Evolutionary conservation across 768 basidiomycete species (phyloP).

Genomic region (Suillus variegatus): DNA sequence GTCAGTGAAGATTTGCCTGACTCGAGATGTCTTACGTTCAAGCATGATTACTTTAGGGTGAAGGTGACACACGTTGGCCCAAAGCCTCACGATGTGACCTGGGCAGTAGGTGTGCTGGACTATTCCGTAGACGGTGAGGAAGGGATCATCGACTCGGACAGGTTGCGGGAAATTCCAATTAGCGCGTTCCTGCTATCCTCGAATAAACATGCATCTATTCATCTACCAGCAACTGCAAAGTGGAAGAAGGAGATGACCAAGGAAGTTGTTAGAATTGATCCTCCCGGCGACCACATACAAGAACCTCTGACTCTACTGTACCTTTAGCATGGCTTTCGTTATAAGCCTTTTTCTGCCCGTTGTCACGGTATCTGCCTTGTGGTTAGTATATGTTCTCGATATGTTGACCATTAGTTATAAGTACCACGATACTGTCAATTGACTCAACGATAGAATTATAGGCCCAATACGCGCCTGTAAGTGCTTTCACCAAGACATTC

Average conservation of each 20-base stretch:
- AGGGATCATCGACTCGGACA: not conserved
- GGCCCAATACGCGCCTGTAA: not conserved
- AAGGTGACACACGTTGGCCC: not conserved
- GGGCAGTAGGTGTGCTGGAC: slow-evolving; percentile 12
- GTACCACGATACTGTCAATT: not conserved
- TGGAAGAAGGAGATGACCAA: slow-evolving; percentile 10
- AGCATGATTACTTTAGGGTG: not conserved
- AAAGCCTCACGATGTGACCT: not conserved
- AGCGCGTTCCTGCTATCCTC: slow-evolving; percentile 7
- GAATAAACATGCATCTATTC: not conserved
- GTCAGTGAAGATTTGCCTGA: not conserved
- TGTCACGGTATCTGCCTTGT: too few species aligned
- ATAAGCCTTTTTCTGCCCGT: not conserved
- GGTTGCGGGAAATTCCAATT: not conserved
- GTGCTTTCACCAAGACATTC: not conserved
- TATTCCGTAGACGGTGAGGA: not conserved
- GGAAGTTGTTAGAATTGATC: not conserved
- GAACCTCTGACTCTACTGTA: not conserved
- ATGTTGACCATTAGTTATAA: not conserved
- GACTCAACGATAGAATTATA: not conserved
- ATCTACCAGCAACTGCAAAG: not conserved
- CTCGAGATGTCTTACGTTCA: not conserved
- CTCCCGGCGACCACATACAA: not conserved
- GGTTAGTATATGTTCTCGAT: not conserved
- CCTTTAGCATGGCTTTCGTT: not conserved